Percentiles rank a stretch among this genome's conserved stretches.
These are phyloP conservation scores for Gonium pectorale DNA, from an alignment of 139 green algal genomes.

Conservation along the genomic window DNA sequence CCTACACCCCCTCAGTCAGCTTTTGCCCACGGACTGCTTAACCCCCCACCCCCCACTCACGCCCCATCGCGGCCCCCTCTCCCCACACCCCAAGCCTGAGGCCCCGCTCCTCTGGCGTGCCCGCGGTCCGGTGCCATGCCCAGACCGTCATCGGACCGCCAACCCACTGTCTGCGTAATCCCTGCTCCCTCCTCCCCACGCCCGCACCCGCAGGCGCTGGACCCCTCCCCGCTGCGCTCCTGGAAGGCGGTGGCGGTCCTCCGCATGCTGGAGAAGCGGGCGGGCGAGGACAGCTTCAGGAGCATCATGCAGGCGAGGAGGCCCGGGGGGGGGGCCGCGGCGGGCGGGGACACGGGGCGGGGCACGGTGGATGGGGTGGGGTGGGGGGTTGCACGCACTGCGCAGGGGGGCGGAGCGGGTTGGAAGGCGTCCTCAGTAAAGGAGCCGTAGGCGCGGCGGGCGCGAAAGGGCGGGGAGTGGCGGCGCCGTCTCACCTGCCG, in stretches of 20 bases:
- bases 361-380: neutral
- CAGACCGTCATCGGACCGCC: neutral
- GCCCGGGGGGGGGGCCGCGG: neutral
- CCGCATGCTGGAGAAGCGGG: constrained; percentile 53
- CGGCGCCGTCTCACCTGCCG: too few species aligned
- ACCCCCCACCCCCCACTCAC: too few species aligned
- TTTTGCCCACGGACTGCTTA: too few species aligned
- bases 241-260: constrained; percentile 59
- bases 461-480: too few species aligned
- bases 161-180: neutral
- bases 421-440: too few species aligned
- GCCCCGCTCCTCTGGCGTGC: too few species aligned
- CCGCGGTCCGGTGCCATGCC: neutral
- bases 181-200: neutral
- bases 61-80: too few species aligned
- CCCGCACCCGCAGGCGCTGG: constrained; percentile 23
- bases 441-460: too few species aligned
- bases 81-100: too few species aligned
- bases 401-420: neutral
- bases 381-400: neutral
- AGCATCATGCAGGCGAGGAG: constrained; percentile 27
- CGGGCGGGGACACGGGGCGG: neutral
- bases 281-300: constrained; percentile 38
- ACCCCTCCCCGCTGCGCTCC: constrained; percentile 46
- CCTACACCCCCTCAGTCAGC: too few species aligned